Base-by-base conservation (phyloP, 2,329 filamentous ascomycete species). In the Fusarium ambrosium region DNA sequence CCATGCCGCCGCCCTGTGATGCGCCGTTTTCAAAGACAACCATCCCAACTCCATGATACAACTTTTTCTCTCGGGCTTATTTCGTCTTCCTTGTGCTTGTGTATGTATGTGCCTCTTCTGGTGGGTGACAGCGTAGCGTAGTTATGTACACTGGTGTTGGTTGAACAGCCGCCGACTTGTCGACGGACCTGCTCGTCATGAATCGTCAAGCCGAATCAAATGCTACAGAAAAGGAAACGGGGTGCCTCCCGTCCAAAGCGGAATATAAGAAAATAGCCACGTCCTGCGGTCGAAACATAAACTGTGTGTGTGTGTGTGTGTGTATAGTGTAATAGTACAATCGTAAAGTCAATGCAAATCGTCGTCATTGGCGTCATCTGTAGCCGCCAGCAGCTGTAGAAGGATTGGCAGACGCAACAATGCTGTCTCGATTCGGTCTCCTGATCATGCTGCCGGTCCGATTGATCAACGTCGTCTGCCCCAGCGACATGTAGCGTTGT, bases 391-490 rank as follows among this genome's bases (percentile, higher is more conserved):
- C 77, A 39, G 85, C 82, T 39, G 84, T 81, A 66, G 84, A 81
- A 20, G 83, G 81, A 34, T 87, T 84, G 53, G 66, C 73, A 51
- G 79, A 70, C 20, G 76, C 72, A 60, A 78, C 72, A 60, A 78
- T 74, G 74, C 84, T 86, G 64, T 86, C 85, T 63, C 87, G 85
- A 61, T 84, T 85, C 24, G 81, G 79, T 62, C 84, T 79, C 74
- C 85, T 81, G 70, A 82, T 86, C 64, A 89, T 79, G 75, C 87
- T 90, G 70, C 83, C 84, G 6, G 84, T 82, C 66, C 88, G 84
- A 68, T 81, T 83, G 39, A 87, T 79, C 69, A 85, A 75, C 8
- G 83, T 79, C 16, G 81, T 81, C 62, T 86, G 85, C 16, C 84
- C 83, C 29, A 87, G 79, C 1, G 87, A 86, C 64, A 85, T 82